Base-by-base conservation (phyloP, 2,329 filamentous ascomycete species). In the Talaromyces rugulosus region DNA sequence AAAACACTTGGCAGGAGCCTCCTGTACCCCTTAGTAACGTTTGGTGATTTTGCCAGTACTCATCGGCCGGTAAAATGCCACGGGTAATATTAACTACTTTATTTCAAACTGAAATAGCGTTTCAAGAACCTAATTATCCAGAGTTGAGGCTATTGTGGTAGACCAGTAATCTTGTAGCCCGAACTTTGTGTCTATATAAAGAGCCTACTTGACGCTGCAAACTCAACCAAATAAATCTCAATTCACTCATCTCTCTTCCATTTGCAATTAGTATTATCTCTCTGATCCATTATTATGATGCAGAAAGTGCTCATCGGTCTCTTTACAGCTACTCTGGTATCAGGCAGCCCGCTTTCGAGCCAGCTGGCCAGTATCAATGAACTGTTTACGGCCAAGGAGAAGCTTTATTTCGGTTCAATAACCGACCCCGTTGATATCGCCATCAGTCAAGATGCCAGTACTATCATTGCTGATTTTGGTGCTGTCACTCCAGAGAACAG, bases 401-500 rank as follows among this genome's bases (percentile, higher is more conserved):
- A 44, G 40, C 3, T 18, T 44, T 44, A 44, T 23, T 44, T 44
- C 40, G 40, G 40, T n/a, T 44, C 40, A 16, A 44, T 44, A 44
- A 44, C 40, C 40, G 40, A 44, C n/a, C 40, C 40, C 8, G 40
- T 44, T 44, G 40, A 44, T 44, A 44, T 44, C n/a, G 40, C 40
- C 40, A 44, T 7, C 40, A 18, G 3, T 16, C 40, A 44, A 44
- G 40, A 44, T 44, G 40, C 40, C 18, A n/a, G 18, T n/a, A 44
- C 40, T 44, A 9, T 44, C 40, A 84, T 89, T 72, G 80, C 82
- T 7, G 85, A 88, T 68, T 89, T 89, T 67, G 87, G 87, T 34
- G 82, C 87, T 71, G 79, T 88, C 30, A 88, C 87, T 0, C 85
- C 87, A 0, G 84, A 83, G 56, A 90, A 90, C 70, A 81, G 82